phyloP scores from a whole-genome alignment of 805 yeast genomes.

The Kluyveromyces nonfermentans region DNA sequence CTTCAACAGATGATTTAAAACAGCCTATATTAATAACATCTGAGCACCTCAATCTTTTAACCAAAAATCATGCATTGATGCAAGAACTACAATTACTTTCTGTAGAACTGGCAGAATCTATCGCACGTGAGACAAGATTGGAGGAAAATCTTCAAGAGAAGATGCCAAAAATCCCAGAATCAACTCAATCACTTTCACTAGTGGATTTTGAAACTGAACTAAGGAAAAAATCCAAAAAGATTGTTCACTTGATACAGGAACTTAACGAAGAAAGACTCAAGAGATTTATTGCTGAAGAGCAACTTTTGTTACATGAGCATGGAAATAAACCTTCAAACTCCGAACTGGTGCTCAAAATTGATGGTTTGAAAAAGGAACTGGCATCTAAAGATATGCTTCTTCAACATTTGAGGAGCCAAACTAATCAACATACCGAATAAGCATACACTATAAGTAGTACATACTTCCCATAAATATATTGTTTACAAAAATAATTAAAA shows the following conservation, averaged over 20 bases:
- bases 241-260: slow-evolving; percentile 46
- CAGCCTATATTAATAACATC: not conserved
- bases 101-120: slow-evolving; percentile 62
- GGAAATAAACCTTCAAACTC: slow-evolving; percentile 45
- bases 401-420: slow-evolving; percentile 27
- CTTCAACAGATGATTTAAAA: slow-evolving; percentile 36
- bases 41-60: slow-evolving; percentile 54
- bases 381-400: slow-evolving; percentile 34
- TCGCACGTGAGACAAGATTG: slow-evolving; percentile 55
- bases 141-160: slow-evolving; percentile 35
- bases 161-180: slow-evolving; percentile 1
- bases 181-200: slow-evolving; percentile 5
- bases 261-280: slow-evolving; percentile 56
- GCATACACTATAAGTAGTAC: not conserved
- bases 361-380: slow-evolving; percentile 40
- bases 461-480: not conserved
- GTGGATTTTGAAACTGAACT: slow-evolving; percentile 26
- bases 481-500: too few relatives aligned
- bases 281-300: slow-evolving; percentile 64
- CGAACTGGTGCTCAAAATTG: slow-evolving; percentile 47
- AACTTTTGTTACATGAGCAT: slow-evolving; percentile 46
- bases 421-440: not conserved
- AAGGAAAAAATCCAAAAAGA: slow-evolving; percentile 33
- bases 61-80: slow-evolving; percentile 47
- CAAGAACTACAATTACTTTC: slow-evolving; percentile 61